Conservation (phyloP, 495 filamentous ascomycete species). For the Acidiella bohemica region DNA sequence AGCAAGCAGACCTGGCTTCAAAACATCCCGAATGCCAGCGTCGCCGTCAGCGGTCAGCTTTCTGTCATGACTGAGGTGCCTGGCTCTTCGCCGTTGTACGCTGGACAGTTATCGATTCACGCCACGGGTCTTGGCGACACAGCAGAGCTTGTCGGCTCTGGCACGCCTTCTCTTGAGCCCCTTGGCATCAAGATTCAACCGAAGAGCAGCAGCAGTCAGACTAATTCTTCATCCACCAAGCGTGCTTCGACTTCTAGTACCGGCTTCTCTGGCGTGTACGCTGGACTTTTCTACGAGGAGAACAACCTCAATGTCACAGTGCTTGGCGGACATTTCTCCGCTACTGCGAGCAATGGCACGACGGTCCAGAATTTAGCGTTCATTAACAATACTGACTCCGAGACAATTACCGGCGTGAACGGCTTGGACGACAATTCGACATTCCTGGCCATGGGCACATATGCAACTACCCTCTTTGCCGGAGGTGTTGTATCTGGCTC, state of each 20-base stretch:
- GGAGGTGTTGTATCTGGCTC: slow-evolving; percentile 67
- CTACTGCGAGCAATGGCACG: slow-evolving; percentile 54
- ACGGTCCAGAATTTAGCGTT: slow-evolving; percentile 65
- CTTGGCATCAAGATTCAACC: slow-evolving; percentile 47
- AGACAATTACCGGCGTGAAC: slow-evolving; percentile 49
- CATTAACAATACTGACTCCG: slow-evolving; percentile 45
- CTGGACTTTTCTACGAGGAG: slow-evolving; percentile 60
- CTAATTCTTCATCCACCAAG: slow-evolving; percentile 34
- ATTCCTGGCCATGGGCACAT: slow-evolving; percentile 55
- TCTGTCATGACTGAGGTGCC: slow-evolving; percentile 52
- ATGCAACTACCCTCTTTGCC: slow-evolving; percentile 59
- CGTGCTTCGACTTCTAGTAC: slow-evolving; percentile 38
- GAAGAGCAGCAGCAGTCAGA: background rate
- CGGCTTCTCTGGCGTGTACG: slow-evolving; percentile 49
- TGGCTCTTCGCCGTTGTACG: slow-evolving; percentile 50
- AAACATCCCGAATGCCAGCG: slow-evolving; percentile 54
- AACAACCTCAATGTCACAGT: slow-evolving; percentile 68
- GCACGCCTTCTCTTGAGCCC: slow-evolving; percentile 33
- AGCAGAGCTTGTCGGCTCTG: slow-evolving; percentile 43
- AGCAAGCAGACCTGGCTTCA: slow-evolving; percentile 78
- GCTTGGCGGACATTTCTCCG: slow-evolving; percentile 75
- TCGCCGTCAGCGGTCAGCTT: slow-evolving; percentile 56
- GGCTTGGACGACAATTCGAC: slow-evolving; percentile 57
- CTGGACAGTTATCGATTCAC: slow-evolving; percentile 63
- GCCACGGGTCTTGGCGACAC: slow-evolving; percentile 55